Evolutionary conservation across 2,329 filamentous ascomycete species (phyloP), one percentile per base, ranked within the genome.

Genomic region (Nemania serpens): DNA sequence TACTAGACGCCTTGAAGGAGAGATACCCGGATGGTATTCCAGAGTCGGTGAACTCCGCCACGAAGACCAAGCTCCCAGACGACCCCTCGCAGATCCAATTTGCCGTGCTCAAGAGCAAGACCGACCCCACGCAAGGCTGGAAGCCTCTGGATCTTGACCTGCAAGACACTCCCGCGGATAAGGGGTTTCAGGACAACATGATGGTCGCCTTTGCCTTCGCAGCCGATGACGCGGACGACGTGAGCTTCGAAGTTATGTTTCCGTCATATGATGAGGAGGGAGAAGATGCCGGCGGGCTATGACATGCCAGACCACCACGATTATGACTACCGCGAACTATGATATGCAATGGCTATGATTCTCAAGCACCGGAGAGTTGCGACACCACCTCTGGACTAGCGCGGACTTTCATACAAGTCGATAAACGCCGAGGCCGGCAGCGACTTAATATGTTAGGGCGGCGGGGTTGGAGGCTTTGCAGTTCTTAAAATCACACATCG

Each of bases 1-100:
- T 93, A 1, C 75, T 90, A 17, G 75, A 78, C 0, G 77, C 85
- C 11, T 76, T 93, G 5, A 78, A 72, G 29, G 84, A 87, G 46
- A 77, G 84, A 29, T 88, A 86, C 61, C 81, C 85, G 0, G 58
- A 75, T 0, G 85, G 86, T 11, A 77, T 88, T 5, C 77, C 75
- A 1, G 74, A 74, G 11, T 74, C 75, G 15, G 58, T 72, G 17
- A 67, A 49, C 0, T 69, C 74, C 11, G 66, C 71, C 6, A 71
- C 75, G 42, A 75, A 70, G 10, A 80, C 76, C 0, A 51, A 74
- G 0, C 65, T 85, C 1, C 80, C 81, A 0, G 63, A 69, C 1
- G 71, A 76, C 50, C 75, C 79, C 36, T 76, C 76, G n/a, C 73
- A 68, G 4, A 71, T 86, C 36, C 77, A 73, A 9, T 86, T 81